Conservation (phyloP, 2,329 filamentous ascomycete genomes). For the Fusarium temperatum region DNA sequence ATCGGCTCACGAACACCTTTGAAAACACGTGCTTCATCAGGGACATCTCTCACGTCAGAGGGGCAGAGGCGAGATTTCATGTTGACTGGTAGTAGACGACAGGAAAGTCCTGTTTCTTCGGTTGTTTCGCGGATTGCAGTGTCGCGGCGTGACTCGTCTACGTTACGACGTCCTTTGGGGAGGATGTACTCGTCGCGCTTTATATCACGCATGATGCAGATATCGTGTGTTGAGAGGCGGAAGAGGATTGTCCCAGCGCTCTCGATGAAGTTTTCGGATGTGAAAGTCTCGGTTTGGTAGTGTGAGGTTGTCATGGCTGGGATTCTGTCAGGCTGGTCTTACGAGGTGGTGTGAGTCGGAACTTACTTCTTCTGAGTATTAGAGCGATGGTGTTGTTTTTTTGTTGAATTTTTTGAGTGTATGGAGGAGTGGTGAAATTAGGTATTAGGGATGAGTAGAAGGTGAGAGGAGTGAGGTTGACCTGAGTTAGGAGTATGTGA, state of each 20-base stretch:
- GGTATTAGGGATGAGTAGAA: neutral
- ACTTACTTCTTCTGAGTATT: neutral
- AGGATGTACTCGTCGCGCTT: neutral
- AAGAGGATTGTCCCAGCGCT: neutral
- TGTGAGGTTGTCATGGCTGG: neutral
- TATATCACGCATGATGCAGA: neutral
- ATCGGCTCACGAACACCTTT: neutral
- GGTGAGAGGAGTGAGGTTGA: neutral
- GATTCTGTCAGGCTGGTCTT: neutral
- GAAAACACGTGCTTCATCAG: neutral
- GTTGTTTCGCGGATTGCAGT: neutral
- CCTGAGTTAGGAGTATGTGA: neutral
- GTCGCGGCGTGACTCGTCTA: neutral
- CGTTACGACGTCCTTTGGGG: neutral
- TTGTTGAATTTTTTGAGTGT: accelerated
- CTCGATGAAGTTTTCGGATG: neutral
- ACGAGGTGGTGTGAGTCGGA: too few species aligned
- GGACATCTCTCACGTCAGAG: accelerated
- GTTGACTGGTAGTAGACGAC: neutral
- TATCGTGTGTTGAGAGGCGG: neutral
- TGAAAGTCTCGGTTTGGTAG: neutral
- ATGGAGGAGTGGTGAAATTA: neutral
- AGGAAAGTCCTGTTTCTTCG: neutral
- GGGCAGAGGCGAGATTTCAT: neutral
- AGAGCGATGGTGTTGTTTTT: accelerated